Percentiles rank a stretch among this genome's conserved stretches.
These are phyloP conservation scores for Phytophthora constricta DNA, from an alignment of 352 stramenopile genomes.

Conservation along the genomic window DNA sequence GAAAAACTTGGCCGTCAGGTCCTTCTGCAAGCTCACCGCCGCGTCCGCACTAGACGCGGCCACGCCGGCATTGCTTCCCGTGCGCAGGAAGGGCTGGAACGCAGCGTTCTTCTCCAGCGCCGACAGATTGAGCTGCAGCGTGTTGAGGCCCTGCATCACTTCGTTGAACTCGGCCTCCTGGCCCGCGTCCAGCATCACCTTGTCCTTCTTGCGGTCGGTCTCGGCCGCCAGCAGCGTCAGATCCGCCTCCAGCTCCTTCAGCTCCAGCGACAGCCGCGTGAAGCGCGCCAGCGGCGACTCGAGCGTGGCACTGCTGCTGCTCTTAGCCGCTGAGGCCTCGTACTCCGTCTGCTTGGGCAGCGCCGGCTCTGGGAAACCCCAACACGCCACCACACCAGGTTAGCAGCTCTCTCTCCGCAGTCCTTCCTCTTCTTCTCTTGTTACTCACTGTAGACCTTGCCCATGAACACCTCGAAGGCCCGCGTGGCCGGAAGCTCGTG, in stretches of 20 bases:
- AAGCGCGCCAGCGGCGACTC: constrained; percentile 78
- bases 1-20: constrained; percentile 78
- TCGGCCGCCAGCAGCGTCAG: constrained; percentile 56
- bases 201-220: constrained; percentile 52
- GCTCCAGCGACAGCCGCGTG: constrained; percentile 69
- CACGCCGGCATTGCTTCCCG: constrained; percentile 13
- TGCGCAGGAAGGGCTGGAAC: constrained; percentile 67
- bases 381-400: constrained; percentile 1
- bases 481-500: constrained; percentile 50
- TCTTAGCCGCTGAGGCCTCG: constrained; percentile 37
- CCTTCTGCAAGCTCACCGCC: constrained; percentile 63
- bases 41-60: constrained; percentile 38
- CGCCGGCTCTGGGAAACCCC: constrained; percentile 50
- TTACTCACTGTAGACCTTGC: constrained; percentile 81
- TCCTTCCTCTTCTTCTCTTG: neutral
- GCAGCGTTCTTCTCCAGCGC: constrained; percentile 60
- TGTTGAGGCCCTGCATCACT: constrained; percentile 66
- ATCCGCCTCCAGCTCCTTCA: constrained; percentile 76
- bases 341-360: constrained; percentile 62
- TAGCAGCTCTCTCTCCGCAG: neutral
- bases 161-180: constrained; percentile 73
- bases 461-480: constrained; percentile 85
- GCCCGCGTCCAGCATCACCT: constrained; percentile 63
- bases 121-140: constrained; percentile 67
- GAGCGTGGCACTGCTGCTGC: constrained; percentile 33